Base-by-base conservation (phyloP, 441 rosid species). In the Populus tomentosa region DNA sequence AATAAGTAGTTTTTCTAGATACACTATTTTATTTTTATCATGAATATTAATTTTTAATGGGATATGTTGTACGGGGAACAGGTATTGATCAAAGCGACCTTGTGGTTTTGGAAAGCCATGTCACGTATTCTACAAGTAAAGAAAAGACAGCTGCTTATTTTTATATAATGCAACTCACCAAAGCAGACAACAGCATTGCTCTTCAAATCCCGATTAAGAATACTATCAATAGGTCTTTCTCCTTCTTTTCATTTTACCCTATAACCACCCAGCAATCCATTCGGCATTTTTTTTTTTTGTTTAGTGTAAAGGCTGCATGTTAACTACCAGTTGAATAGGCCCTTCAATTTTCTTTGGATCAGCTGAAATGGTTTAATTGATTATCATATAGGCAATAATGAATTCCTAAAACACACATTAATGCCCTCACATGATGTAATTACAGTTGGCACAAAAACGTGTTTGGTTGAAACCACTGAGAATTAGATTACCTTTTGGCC, bases 141-240 rank as follows among this genome's bases (percentile, higher is more conserved):
- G 93, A 86, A 80, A 91, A 91, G 86, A 82, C 95, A 28, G 81
- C 87, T 16, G 71, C 87, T 32, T 81, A 87, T 73, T 90, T 95
- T 82, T 95, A 91, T 82, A 89, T 94, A 77, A 84, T 94, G 89
- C 91, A 91, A 79, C 85, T 92, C 85, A 81, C 79, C 69, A 80
- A 85, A 76, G 59, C 82, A 70, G 73, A 81, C 28, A 75, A 71
- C 9, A 82, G 75, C 30, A 68, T 77, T 78, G 64, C 77, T 72
- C 73, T 77, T 61, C 76, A 82, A 78, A 71, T 23, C 11, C 26
- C 64, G 6, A 61, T 9, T 9, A 8, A 61, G 26, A 9, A 61
- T 61, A 10, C 24, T 61, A 21, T 61, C 26, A 9, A n/a, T 21
- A 61, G 64, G 64, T 61, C 64, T 61, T 2, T 59, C 13, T 8